Evolutionary conservation across 106 monocot genomes (phyloP), one percentile per base, ranked within the genome.

Genomic region (Amphibolis antarctica): DNA sequence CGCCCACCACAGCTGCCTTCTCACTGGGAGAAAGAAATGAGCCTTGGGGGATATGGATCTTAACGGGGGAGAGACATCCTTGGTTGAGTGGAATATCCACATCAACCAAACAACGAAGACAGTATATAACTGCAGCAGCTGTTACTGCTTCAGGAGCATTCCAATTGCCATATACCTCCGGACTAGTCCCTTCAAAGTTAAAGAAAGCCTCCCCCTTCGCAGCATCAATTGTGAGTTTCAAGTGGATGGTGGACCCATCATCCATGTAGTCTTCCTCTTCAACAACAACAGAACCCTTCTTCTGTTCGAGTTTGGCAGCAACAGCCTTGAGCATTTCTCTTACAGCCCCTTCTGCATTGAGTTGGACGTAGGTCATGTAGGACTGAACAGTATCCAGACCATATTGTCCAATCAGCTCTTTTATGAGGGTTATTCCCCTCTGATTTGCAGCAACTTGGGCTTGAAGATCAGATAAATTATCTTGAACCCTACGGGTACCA

Each of bases 381-480:
- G 84, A 75, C 47, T 86, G 89, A 30, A 96, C 96, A 28, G 83
- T 83, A 25, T 67, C 53, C 22, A 84, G 28, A 24, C 84, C 78
- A 62, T 96, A 87, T 44, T 96, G 89, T 27, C 69, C 75, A 19
- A 96, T 90, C 42, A 96, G 86, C 70, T 96, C 89, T 66, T 84
- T 86, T 71, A 96, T 90, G n/a, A 96, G 80, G 7, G 62, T 13
- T 52, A 96, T 96, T 47, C 96, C 96, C 54, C 96, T 73, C 66
- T 90, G 89, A 57, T 96, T 96, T 46, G 96, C 96, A 36, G 96
- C 89, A 5, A 96, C 83, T 65, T 96, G 96, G 13, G 96, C 96
- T 46, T 69, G 60, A 5, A 96, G 86, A 73, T 96, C 89, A 52
- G 96, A 96, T 28, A 96, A 45, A 71, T 96, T 96, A 66, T 96